Evolutionary conservation across 1,284 basidiomycete genomes (phyloP).

Genomic region (Gymnopus androsaceus): DNA sequence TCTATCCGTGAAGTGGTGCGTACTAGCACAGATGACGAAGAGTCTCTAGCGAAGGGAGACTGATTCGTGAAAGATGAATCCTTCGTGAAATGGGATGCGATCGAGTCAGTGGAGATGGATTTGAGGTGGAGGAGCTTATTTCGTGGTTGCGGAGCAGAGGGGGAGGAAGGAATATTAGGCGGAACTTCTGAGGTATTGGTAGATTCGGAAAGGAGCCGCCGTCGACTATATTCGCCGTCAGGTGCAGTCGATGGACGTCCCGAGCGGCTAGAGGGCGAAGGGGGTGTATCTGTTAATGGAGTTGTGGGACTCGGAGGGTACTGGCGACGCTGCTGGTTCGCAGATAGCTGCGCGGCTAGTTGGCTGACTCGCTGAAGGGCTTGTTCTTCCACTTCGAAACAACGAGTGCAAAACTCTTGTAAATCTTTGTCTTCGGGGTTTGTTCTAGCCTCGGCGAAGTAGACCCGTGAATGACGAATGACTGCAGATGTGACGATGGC

Average conservation of each 20-base stretch:
- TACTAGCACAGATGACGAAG: no score
- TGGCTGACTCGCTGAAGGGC: slow-evolving; percentile 62
- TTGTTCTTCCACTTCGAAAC: slow-evolving; percentile 74
- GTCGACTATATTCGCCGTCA: slow-evolving; percentile 27
- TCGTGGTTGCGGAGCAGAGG: slow-evolving; percentile 17
- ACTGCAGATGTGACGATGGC: slow-evolving; percentile 74
- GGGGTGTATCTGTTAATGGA: slow-evolving; percentile 8
- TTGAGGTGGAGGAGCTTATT: slow-evolving; percentile 32
- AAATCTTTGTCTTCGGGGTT: slow-evolving; percentile 34
- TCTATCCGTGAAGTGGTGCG: background rate
- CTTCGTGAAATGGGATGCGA: slow-evolving; percentile 29
- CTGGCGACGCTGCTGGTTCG: slow-evolving; percentile 31
- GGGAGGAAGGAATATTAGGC: slow-evolving; percentile 13
- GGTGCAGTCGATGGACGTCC: slow-evolving; percentile 47
- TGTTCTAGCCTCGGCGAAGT: slow-evolving; percentile 32
- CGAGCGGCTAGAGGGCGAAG: slow-evolving; percentile 28
- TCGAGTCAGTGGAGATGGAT: slow-evolving; percentile 49
- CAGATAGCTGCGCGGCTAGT: slow-evolving; percentile 47
- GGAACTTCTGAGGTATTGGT: slow-evolving; percentile 13
- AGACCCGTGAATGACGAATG: slow-evolving; percentile 55
- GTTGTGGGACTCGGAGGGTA: slow-evolving; percentile 18
- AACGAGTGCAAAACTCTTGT: slow-evolving; percentile 56
- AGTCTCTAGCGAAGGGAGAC: no score
- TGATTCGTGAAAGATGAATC: no score
- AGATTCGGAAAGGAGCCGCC: slow-evolving; percentile 24